Base-by-base conservation (phyloP, 1,139 yeast genomes). In the Tardiomyces depauwii region DNA sequence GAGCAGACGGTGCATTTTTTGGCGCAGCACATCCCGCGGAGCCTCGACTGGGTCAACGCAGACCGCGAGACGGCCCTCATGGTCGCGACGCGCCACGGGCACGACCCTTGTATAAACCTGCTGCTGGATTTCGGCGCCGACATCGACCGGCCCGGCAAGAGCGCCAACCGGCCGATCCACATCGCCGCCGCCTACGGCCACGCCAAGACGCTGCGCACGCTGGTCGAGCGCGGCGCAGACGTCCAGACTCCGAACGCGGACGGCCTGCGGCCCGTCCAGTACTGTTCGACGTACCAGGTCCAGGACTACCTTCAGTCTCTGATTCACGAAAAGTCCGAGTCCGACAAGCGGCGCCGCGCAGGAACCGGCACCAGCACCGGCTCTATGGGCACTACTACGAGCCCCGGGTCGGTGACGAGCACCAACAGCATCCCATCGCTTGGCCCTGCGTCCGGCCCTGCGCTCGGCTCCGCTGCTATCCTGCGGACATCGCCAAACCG, bases 41-140 rank as follows among this genome's bases (percentile, higher is more conserved):
- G 76, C 48, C 65, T 80, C 18, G 85, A 93, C 72, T 63, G 68
- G 67, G 68, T 74, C 48, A 70, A 89, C 14, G 66, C 64, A 1
- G 53, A 67, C 11, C 73, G 76, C 7, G 78, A 78, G 53, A 82
- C 95, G 0, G 67, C 72, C 10, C 69, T 86, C 30, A 94, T 88
- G 61, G 75, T 78, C 39, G 84, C 94, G 28, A 78, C 91, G 46
- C 65, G 72, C 11, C 64, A 72, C 45, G 88, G 91, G 45, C 80
- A 77, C 58, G 75, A 73, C 49, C 85, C 83, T 43, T 87, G 95
- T 44, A 68, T 84, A 39, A 78, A 77, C 51, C 65, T 88, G 43
- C 64, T 89, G 30, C 66, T 89, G 14, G 89, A 85, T 46, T 80
- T 85, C 54, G 95, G 94, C 2, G 96, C 96, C 2, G 78, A 83